Evolutionary conservation across 2,329 filamentous ascomycete genomes (phyloP).

Genomic region (Aspergillus sergii): DNA sequence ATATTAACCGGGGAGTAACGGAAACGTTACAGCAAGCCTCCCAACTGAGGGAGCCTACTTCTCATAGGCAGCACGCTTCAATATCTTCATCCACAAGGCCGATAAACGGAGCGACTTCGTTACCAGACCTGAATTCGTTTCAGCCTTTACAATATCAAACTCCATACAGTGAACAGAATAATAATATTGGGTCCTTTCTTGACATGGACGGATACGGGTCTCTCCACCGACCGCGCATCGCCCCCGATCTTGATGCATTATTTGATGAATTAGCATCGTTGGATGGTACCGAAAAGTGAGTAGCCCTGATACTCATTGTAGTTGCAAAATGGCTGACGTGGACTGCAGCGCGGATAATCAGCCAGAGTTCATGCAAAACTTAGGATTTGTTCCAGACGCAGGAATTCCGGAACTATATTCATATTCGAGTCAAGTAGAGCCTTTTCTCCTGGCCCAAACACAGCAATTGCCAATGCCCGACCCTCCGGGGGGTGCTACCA

Average conservation of each 20-base stretch:
- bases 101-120: conserved; percentile 19
- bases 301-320: not conserved
- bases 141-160: conserved; percentile 29
- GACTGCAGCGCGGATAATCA: conserved; percentile 33
- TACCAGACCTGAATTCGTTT: conserved; percentile 28
- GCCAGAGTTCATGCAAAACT: conserved; percentile 43
- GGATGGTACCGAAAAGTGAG: conserved; percentile 55
- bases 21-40: conserved; percentile 23
- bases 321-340: conserved; percentile 8
- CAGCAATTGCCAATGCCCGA: conserved; percentile 27
- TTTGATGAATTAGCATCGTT: conserved; percentile 62
- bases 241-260: conserved; percentile 50
- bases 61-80: conserved; percentile 17
- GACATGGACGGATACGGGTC: conserved; percentile 34
- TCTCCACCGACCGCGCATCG: conserved; percentile 34
- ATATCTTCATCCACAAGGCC: conserved; percentile 25
- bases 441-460: conserved; percentile 35
- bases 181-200: conserved; percentile 30
- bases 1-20: conserved; percentile 19
- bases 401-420: conserved; percentile 41
- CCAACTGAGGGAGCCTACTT: conserved; percentile 20
- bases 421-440: conserved; percentile 37
- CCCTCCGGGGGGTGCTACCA: conserved; percentile 17
- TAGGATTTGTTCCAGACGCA: conserved; percentile 39
- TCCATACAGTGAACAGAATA: conserved; percentile 30